phyloP scores from a whole-genome alignment of 805 yeast species.

The Candida sphagnicola region DNA sequence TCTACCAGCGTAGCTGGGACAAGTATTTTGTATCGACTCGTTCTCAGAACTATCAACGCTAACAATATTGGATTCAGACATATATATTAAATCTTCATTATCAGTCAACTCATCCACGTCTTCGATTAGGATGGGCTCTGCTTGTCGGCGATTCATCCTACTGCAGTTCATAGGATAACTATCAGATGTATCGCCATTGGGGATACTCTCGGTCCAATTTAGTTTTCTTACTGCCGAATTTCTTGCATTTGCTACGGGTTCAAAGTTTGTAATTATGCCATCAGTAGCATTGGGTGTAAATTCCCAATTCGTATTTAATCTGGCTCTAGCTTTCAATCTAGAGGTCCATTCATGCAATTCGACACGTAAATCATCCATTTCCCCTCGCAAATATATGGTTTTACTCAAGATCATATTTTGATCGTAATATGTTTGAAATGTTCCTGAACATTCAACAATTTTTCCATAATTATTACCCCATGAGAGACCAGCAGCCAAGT shows the following conservation, averaged over 20 bases:
- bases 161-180: background rate
- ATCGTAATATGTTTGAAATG: slow-evolving; percentile 2
- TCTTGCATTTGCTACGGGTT: background rate
- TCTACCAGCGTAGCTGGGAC: too few relatives aligned
- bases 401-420: slow-evolving; percentile 5
- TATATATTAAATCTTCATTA: background rate
- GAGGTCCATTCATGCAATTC: slow-evolving; percentile 29
- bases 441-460: slow-evolving; percentile 23
- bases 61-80: too few relatives aligned
- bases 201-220: slow-evolving; percentile 1
- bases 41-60: too few relatives aligned
- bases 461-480: slow-evolving; percentile 17
- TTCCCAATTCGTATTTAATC: slow-evolving; percentile 24
- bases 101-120: background rate
- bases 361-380: slow-evolving; percentile 12
- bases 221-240: slow-evolving; percentile 2
- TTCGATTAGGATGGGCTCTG: too few relatives aligned
- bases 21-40: too few relatives aligned
- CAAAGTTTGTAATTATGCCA: background rate
- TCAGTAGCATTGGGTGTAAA: slow-evolving; percentile 8
- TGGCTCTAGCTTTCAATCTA: slow-evolving; percentile 16
- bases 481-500: slow-evolving; percentile 11
- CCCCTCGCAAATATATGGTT: slow-evolving; percentile 13
- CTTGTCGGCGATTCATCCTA: background rate
- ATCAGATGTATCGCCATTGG: background rate